Base-by-base conservation (phyloP, 805 yeast genomes). In the Candida hispaniensis region DNA sequence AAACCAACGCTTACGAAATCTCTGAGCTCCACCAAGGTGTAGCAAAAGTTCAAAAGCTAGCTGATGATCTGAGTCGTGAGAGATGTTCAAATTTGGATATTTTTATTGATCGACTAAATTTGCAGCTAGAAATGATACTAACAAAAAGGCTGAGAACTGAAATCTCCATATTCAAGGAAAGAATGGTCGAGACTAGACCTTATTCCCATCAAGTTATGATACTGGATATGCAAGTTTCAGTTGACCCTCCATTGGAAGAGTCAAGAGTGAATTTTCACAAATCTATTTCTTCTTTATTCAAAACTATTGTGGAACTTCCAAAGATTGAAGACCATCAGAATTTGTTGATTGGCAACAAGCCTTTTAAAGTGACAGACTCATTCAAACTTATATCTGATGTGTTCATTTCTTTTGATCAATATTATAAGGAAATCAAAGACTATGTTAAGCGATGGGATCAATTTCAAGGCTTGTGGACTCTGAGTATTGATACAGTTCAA, bases 401-500 rank as follows among this genome's bases (percentile, higher is more conserved):
- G n/a, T 32, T 23, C 21, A 14, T 23, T 7, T 17, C 28, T 4
- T 32, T 32, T 17, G 36, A 32, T 9, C 18, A 13, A 3, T 26
- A 27, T 8, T 32, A 32, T 28, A 13, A 27, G 7, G 28, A 49
- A 3, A 64, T 69, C 0, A 27, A 45, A 0, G 33, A 11, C 0
- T 75, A 73, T 44, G 51, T 67, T 11, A 36, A 46, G 1, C 56
- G 59, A 11, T 80, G 93, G 93, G 46, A 48, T 2, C 55, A 54
- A 13, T 59, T 76, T 16, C 79, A 75, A 47, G 52, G 64, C 1
- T 50, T 79, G 4, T 75, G 85, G 81, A 74, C 69, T 41, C 45
- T 75, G 7, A 59, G 64, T 9, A 45, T 65, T 0, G 64, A 61
- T 2, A 59, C 59, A 0, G 64, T 72, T 3, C 53, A 53, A 14